Evolutionary conservation across 495 filamentous ascomycete genomes (phyloP).

Genomic region (Wilcoxina mikolae): DNA sequence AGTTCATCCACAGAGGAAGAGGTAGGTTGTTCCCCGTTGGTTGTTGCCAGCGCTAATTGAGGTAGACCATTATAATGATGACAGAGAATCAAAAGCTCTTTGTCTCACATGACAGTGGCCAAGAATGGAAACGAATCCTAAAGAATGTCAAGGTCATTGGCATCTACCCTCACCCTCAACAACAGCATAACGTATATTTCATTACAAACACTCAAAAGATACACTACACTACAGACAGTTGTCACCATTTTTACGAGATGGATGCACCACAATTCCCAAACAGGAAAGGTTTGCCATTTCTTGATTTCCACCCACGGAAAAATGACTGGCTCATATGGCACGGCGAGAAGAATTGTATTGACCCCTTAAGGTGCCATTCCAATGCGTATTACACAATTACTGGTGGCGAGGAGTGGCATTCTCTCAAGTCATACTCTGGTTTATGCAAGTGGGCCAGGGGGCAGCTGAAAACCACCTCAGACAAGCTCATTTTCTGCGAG

Average conservation of each 20-base stretch:
- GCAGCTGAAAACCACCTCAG: slow-evolving; percentile 42
- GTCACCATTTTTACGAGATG: slow-evolving; percentile 51
- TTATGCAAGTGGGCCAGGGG: slow-evolving; percentile 71
- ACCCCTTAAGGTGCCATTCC: slow-evolving; percentile 43
- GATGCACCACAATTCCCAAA: slow-evolving; percentile 38
- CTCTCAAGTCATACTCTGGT: slow-evolving; percentile 48
- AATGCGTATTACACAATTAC: slow-evolving; percentile 50
- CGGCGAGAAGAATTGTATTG: slow-evolving; percentile 42
- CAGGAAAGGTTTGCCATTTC: slow-evolving; percentile 23
- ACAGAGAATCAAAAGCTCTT: slow-evolving; percentile 49
- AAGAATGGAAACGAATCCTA: slow-evolving; percentile 54
- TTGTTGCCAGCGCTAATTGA: neutral
- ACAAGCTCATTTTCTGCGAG: slow-evolving; percentile 68
- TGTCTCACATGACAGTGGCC: slow-evolving; percentile 70
- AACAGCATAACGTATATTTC: slow-evolving; percentile 74
- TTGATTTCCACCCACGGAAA: slow-evolving; percentile 62
- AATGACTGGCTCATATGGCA: slow-evolving; percentile 85
- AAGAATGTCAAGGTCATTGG: slow-evolving; percentile 45
- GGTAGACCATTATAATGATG: slow-evolving; percentile 59
- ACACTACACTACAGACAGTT: slow-evolving; percentile 65
- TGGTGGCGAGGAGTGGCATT: slow-evolving; percentile 54
- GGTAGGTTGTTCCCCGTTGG: slow-evolving; percentile 3
- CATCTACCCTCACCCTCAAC: slow-evolving; percentile 61
- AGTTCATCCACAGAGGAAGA: slow-evolving; percentile 52
- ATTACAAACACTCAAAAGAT: slow-evolving; percentile 52